A percentile compares a stretch with the other conserved stretches of the same genome.
Conservation (phyloP, 176 grass and related monocot species). For the Dendrocalamus sinicus region DNA sequence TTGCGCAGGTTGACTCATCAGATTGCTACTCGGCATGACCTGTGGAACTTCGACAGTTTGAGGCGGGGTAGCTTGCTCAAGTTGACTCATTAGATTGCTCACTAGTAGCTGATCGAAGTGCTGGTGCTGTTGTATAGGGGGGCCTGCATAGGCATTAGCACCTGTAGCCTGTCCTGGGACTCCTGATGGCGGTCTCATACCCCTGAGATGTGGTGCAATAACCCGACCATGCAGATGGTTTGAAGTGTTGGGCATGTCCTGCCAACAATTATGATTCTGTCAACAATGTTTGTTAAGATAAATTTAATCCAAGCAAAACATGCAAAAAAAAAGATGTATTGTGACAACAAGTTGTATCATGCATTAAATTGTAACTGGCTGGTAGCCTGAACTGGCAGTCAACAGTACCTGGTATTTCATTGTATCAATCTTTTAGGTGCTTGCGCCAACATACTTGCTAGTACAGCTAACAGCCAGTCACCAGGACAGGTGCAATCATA, state of each 20-base stretch:
- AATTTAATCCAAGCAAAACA: neutral
- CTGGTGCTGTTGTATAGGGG: slow-evolving; percentile 24
- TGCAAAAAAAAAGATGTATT: neutral
- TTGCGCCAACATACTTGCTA: neutral
- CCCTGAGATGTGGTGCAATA: slow-evolving; percentile 15
- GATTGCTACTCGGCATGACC: slow-evolving; percentile 1
- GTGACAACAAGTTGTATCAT: neutral
- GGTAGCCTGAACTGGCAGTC: neutral
- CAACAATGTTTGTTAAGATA: slow-evolving; percentile 37
- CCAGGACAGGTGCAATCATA: neutral
- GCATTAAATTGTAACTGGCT: neutral
- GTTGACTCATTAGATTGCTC: slow-evolving; percentile 31
- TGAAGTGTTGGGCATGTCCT: slow-evolving; percentile 45
- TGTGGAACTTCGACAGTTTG: neutral
- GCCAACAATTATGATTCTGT: slow-evolving; percentile 41
- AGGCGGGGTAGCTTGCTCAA: neutral
- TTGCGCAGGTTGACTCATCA: slow-evolving; percentile 32
- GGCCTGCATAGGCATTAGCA: slow-evolving; percentile 40
- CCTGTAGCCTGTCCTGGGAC: slow-evolving; percentile 47
- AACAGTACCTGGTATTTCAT: slow-evolving; percentile 31
- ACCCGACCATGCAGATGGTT: slow-evolving; percentile 31
- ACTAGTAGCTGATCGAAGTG: slow-evolving; percentile 6
- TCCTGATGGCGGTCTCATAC: slow-evolving; percentile 16
- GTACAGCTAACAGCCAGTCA: slow-evolving; percentile 1
- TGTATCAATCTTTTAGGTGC: neutral